Evolutionary conservation across 108 stramenopile species (phyloP).

Genomic region (Schizochytrium sp.): DNA sequence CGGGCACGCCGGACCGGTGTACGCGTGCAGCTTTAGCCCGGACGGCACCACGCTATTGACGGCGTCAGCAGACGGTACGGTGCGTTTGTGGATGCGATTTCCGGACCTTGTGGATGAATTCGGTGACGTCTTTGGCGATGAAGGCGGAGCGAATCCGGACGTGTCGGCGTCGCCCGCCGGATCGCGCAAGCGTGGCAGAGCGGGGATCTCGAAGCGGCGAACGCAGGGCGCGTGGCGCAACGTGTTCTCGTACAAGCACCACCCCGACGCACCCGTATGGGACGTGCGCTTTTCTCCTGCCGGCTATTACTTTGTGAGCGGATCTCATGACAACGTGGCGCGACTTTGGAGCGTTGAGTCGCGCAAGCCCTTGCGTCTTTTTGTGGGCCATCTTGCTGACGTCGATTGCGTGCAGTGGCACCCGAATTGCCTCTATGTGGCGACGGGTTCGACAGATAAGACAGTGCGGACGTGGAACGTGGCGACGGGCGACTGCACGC

Average conservation of each 20-base stretch:
- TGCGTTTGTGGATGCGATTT: neutral
- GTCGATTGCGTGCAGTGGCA: slow-evolving; percentile 82
- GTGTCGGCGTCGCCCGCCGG: no score
- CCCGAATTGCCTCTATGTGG: slow-evolving; percentile 85
- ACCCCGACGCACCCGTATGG: slow-evolving; percentile 33
- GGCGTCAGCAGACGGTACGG: neutral
- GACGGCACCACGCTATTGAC: slow-evolving; percentile 36
- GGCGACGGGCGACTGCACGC: slow-evolving; percentile 75
- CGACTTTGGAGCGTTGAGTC: slow-evolving; percentile 88
- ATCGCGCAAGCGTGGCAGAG: no score
- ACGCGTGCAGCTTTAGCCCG: slow-evolving; percentile 11
- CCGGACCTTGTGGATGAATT: slow-evolving; percentile 31
- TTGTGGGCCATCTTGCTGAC: slow-evolving; percentile 76
- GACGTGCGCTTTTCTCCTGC: slow-evolving; percentile 44
- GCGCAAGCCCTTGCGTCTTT: slow-evolving; percentile 69
- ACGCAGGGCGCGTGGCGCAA: neutral
- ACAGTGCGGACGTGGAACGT: slow-evolving; percentile 91
- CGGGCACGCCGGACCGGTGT: slow-evolving; percentile 26
- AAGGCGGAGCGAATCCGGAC: neutral
- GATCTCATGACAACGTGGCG: slow-evolving; percentile 76
- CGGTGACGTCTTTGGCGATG: neutral
- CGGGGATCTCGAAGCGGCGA: neutral
- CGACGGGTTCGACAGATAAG: slow-evolving; percentile 79
- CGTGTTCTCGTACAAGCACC: slow-evolving; percentile 3
- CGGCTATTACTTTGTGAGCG: slow-evolving; percentile 93